Evolutionary conservation across 83 land plant genomes (phyloP), one percentile per base, ranked within the genome.

Genomic region (Picea engelmannii): DNA sequence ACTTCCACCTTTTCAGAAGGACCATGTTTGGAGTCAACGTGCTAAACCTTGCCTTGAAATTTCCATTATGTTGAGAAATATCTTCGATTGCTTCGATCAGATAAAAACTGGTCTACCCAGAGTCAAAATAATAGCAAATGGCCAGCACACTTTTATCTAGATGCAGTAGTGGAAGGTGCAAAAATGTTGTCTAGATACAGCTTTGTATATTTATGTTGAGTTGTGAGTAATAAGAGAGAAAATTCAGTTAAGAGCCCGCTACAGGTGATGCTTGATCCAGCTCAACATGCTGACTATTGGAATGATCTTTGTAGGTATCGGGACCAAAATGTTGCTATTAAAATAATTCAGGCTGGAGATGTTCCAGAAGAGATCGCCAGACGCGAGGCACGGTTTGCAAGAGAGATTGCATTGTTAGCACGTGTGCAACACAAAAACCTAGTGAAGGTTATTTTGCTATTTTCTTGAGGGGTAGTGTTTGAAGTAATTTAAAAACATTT

Each of bases 391-490:
- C 73, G 93, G 63, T 95, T 93, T 84, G 88, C 86, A 15, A 85
- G 98, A 65, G 98, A 95, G 83, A 90, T 93, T 66, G 77, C 87
- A 13, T 88, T 95, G 94, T 65, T 95, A 20, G 86, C 96, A 18
- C 90, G 88, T 87, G 98, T 95, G 35, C 96, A 93, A 68, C 98
- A 95, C 85, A 93, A 85, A 79, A 95, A 95, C 80, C 73, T 95
- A 21, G 98, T 93, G 79, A 95, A 95, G 96, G 96, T 93, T 78
- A 21, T 5, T 74, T 47, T 47, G 5, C 21, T 47, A 20, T 74
- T 74, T 9, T 67, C 12, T 74, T 44, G 24, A 74, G 59, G 5
- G 10, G 21, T 74, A 74, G 12, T 44, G 47, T 47, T 24, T 47
- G 21, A 47, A 49, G 59, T 24, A 74, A 10, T 44, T 6, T 47